Evolutionary conservation across 2,329 filamentous ascomycete species (phyloP).

Genomic region (Alternaria triticimaculans): DNA sequence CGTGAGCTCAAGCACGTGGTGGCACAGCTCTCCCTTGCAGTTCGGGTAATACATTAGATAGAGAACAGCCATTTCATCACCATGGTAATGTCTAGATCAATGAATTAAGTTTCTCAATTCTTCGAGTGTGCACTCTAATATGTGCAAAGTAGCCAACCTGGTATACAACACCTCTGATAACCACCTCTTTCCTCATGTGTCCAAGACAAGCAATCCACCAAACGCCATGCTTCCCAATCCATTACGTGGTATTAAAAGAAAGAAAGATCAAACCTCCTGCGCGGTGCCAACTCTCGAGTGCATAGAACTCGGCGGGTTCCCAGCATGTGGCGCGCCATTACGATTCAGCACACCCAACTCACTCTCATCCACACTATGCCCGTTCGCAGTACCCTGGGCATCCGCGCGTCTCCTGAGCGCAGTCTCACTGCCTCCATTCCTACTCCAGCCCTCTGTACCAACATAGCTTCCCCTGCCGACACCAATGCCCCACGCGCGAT

Average conservation of each 20-base stretch:
- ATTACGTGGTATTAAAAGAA: neutral
- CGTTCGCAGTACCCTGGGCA: constrained; percentile 3
- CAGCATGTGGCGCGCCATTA: constrained; percentile 8
- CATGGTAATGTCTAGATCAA: neutral
- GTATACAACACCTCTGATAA: neutral
- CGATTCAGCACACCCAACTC: constrained; percentile 9
- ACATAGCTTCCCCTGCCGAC: constrained; percentile 62
- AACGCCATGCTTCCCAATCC: neutral
- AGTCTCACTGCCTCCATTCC: constrained; percentile 16
- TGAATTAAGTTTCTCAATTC: neutral
- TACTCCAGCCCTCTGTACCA: constrained; percentile 55
- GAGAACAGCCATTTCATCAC: neutral
- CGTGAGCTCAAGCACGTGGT: neutral
- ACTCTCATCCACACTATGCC: constrained; percentile 7
- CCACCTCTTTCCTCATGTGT: neutral
- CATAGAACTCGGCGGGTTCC: neutral
- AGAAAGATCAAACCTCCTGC: neutral
- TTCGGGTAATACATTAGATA: neutral
- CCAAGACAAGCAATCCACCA: neutral
- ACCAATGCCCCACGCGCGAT: constrained; percentile 80
- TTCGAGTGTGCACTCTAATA: neutral
- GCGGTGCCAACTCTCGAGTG: neutral
- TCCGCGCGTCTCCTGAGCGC: constrained; percentile 6
- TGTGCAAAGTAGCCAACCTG: neutral
- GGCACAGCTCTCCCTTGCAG: neutral